These are phyloP conservation scores for Mycosphaerelloides madeirae DNA, from an alignment of 2,329 filamentous ascomycete species.

Conservation along the genomic window DNA sequence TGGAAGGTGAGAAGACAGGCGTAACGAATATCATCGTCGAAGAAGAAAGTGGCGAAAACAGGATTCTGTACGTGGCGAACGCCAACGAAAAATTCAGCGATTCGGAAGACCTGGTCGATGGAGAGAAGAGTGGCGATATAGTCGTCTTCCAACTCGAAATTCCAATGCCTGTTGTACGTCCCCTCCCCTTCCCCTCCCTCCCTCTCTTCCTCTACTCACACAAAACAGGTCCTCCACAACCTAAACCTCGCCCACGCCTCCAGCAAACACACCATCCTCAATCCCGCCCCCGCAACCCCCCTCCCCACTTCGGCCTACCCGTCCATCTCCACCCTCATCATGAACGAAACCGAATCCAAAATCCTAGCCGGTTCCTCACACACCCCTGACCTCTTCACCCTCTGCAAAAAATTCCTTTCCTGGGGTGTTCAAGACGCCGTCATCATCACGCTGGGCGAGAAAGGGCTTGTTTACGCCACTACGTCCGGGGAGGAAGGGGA, in stretches of 20 bases:
- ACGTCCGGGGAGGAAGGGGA: constrained; percentile 21
- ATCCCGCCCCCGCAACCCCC: constrained; percentile 68
- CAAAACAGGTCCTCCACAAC: constrained; percentile 30
- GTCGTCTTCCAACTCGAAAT: constrained; percentile 47
- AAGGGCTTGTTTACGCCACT: constrained; percentile 28
- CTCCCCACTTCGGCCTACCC: constrained; percentile 63
- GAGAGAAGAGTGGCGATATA: constrained; percentile 33
- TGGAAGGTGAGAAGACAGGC: constrained; percentile 44
- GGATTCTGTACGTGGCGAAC: constrained; percentile 46
- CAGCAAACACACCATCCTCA: constrained; percentile 61
- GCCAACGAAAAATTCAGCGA: constrained; percentile 38
- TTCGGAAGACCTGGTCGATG: constrained; percentile 10
- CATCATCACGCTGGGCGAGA: constrained; percentile 74
- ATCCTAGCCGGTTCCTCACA: constrained; percentile 55
- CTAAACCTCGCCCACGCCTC: constrained; percentile 24
- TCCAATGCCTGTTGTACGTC: constrained; percentile 37
- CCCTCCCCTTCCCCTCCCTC: neutral
- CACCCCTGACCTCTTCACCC: constrained; percentile 32
- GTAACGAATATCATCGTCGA: constrained; percentile 49
- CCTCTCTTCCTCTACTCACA: neutral
- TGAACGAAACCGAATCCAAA: constrained; percentile 87
- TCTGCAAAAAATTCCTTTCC: constrained; percentile 54
- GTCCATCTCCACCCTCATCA: constrained; percentile 70
- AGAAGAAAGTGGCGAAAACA: constrained; percentile 44
- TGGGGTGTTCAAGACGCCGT: constrained; percentile 72